Evolutionary conservation across 2,329 filamentous ascomycete genomes (phyloP).

Genomic region (Penicillium sp.): DNA sequence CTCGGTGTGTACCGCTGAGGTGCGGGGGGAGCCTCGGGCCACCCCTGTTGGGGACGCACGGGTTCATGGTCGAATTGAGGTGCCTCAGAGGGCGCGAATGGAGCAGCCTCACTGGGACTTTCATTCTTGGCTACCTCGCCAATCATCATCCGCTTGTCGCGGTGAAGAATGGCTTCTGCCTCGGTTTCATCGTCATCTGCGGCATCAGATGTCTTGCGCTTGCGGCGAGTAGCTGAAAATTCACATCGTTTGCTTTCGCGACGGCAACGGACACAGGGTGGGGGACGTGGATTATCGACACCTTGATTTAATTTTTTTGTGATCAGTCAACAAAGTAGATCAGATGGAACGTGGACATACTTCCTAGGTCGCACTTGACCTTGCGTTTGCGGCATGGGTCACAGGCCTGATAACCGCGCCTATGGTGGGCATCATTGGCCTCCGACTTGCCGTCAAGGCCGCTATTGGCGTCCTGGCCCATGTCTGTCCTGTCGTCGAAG

Average conservation of each 20-base stretch:
- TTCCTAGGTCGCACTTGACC: conserved; percentile 52
- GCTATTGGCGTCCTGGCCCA: conserved; percentile 25
- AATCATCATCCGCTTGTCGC: conserved; percentile 55
- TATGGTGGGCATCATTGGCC: conserved; percentile 42
- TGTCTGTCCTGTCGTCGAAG: conserved; percentile 16
- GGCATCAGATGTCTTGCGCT: conserved; percentile 71
- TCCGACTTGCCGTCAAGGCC: conserved; percentile 29
- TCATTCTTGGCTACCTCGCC: conserved; percentile 44
- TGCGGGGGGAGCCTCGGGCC: conserved; percentile 32
- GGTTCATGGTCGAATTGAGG: conserved; percentile 27
- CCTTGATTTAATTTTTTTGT: conserved; percentile 29
- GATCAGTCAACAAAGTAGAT: conserved; percentile 17
- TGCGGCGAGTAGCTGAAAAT: conserved; percentile 91
- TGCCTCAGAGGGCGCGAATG: conserved; percentile 30
- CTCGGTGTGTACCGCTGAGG: conserved; percentile 32
- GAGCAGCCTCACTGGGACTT: conserved; percentile 26
- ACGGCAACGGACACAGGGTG: conserved; percentile 89
- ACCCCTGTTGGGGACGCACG: conserved; percentile 30
- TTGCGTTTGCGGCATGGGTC: conserved; percentile 53
- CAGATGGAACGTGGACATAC: conserved; percentile 32
- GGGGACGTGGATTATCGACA: conserved; percentile 91
- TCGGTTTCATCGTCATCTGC: conserved; percentile 43
- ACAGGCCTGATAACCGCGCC: conserved; percentile 52
- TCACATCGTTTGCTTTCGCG: conserved; percentile 96
- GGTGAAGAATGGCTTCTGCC: conserved; percentile 43